Percentiles rank a stretch among this genome's conserved stretches.
Conservation (phyloP, 768 basidiomycete species). For the Mycena vitilis region DNA sequence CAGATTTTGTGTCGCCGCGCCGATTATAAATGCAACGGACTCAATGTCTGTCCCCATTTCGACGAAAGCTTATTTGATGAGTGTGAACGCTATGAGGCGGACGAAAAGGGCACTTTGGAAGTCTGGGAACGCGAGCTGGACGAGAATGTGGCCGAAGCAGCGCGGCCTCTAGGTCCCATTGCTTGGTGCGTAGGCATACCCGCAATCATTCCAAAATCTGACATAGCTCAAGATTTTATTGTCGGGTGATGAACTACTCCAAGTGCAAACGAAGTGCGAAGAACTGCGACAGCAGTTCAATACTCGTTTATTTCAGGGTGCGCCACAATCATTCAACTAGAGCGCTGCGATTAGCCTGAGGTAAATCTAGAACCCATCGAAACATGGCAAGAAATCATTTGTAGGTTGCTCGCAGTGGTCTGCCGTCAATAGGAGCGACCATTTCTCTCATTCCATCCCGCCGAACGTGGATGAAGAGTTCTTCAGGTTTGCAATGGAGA, state of each 20-base stretch:
- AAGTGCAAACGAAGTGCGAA: constrained; percentile 14
- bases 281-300: constrained; percentile 19
- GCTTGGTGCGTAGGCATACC: constrained; percentile 6
- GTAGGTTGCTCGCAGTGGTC: too few species aligned
- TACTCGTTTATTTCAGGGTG: constrained; percentile 5
- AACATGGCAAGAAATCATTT: constrained; percentile 4
- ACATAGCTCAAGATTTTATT: constrained; percentile 14
- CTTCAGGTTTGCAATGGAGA: constrained; percentile 11
- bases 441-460: background rate
- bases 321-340: background rate
- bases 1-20: constrained; percentile 1
- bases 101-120: background rate
- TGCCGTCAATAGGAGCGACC: background rate
- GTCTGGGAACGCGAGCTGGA: constrained; percentile 27
- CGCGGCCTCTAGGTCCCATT: background rate
- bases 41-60: constrained; percentile 15
- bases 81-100: constrained; percentile 17
- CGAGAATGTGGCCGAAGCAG: constrained; percentile 19
- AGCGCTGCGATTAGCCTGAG: background rate
- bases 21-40: constrained; percentile 11
- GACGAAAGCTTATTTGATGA: constrained; percentile 13
- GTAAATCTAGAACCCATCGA: background rate
- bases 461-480: background rate
- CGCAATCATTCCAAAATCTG: background rate
- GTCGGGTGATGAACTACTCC: background rate